Percentiles rank a stretch among this genome's conserved stretches.
These are phyloP conservation scores for Hansenula sp. DNA, from an alignment of 1,139 yeast species.

Conservation along the genomic window DNA sequence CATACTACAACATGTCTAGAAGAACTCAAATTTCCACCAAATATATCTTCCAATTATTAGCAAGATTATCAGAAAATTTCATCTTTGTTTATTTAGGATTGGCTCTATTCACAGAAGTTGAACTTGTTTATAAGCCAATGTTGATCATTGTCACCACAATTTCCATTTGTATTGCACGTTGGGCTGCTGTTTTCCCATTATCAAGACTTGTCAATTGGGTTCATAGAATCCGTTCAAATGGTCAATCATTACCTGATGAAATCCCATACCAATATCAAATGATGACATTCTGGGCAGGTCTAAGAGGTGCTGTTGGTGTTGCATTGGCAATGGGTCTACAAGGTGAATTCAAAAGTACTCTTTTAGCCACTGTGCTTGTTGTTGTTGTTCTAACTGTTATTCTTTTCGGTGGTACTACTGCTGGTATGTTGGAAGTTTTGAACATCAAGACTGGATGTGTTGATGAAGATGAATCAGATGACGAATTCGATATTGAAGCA, in stretches of 20 bases:
- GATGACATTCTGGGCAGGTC: constrained; percentile 99
- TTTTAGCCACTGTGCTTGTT: constrained; percentile 90
- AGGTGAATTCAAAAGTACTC: constrained; percentile 87
- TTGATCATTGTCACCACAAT: constrained; percentile 85
- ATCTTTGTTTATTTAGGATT: constrained; percentile 93
- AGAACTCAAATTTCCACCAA: constrained; percentile 95
- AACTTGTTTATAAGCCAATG: constrained; percentile 88
- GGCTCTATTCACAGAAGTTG: constrained; percentile 93
- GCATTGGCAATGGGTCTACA: constrained; percentile 97
- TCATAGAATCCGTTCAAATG: constrained; percentile 46
- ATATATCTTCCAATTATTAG: constrained; percentile 87
- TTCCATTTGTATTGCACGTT: constrained; percentile 91
- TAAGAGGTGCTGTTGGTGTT: constrained; percentile 98
- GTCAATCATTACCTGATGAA: constrained; percentile 67
- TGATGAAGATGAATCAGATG: constrained; percentile 86
- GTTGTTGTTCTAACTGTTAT: constrained; percentile 96
- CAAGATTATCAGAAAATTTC: constrained; percentile 94
- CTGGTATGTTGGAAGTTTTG: constrained; percentile 92
- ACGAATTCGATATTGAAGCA: constrained; percentile 92
- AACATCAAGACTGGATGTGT: constrained; percentile 91
- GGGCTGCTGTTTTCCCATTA: constrained; percentile 96
- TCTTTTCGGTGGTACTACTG: constrained; percentile 96
- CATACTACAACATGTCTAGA: constrained; percentile 95
- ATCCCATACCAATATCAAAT: constrained; percentile 94
- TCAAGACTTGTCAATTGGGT: constrained; percentile 82